Evolutionary conservation across 257 asterid genomes (phyloP).

Genomic region (Solanum microdontum): DNA sequence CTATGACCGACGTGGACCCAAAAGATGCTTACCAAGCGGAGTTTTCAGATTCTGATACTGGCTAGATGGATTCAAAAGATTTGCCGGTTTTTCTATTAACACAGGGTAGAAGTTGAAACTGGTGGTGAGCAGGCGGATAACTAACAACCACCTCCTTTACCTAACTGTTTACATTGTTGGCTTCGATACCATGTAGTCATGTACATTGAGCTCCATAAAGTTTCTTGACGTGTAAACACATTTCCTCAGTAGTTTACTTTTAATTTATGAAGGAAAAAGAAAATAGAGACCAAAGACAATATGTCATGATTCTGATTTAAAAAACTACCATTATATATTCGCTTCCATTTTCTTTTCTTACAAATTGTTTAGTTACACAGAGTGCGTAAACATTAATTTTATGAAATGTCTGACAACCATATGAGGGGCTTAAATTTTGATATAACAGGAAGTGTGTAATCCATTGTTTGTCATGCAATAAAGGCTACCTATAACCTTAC

Average conservation of each 20-base stretch:
- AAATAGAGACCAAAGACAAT: not conserved
- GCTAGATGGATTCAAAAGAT: conserved; percentile 10
- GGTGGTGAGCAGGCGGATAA: not conserved
- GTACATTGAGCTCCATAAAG: not conserved
- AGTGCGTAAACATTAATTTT: not conserved
- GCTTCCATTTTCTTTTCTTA: not conserved
- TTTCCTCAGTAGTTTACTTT: not conserved
- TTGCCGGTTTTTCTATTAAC: not conserved
- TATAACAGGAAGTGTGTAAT: not conserved
- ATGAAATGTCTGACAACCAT: not conserved
- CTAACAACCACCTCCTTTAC: not conserved
- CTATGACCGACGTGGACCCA: conserved; percentile 63
- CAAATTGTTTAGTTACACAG: not conserved
- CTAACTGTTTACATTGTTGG: not conserved
- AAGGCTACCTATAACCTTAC: not conserved
- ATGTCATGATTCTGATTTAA: not conserved
- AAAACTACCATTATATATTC: not conserved
- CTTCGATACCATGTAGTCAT: not conserved
- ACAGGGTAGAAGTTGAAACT: not conserved
- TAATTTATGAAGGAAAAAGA: not conserved
- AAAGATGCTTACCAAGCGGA: conserved; percentile 43
- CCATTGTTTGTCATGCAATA: not conserved
- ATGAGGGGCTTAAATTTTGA: not conserved
- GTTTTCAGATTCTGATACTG: conserved; percentile 65
- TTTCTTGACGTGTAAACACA: not conserved